A percentile compares a stretch with the other conserved stretches of the same genome.
These are phyloP conservation scores for Mucor lusitanicus DNA, from an alignment of 371 early-diverging fungal species.

Conservation along the genomic window DNA sequence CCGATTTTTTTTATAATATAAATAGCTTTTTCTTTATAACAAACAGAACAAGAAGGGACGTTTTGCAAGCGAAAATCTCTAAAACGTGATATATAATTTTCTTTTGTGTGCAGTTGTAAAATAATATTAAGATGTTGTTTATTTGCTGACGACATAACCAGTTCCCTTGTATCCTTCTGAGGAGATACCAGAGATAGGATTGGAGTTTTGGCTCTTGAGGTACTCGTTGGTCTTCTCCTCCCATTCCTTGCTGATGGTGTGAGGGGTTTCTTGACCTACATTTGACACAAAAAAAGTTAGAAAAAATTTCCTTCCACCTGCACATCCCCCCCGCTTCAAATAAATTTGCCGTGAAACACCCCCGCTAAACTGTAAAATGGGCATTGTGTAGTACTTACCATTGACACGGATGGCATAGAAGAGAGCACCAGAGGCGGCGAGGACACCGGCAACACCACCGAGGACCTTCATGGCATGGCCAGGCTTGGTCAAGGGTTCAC, in stretches of 20 bases:
- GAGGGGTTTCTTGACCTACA: slow-evolving; percentile 66
- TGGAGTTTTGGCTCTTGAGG: slow-evolving; percentile 81
- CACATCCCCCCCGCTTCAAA: not conserved
- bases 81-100: slow-evolving; percentile 17
- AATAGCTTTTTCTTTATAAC: slow-evolving; percentile 12
- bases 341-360: not conserved
- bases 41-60: slow-evolving; percentile 12
- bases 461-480: slow-evolving; percentile 75
- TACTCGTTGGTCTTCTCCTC: slow-evolving; percentile 86
- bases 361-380: slow-evolving; percentile 13
- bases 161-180: slow-evolving; percentile 84
- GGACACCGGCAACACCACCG: slow-evolving; percentile 66
- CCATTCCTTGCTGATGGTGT: slow-evolving; percentile 90
- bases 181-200: slow-evolving; percentile 89
- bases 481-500: slow-evolving; percentile 77
- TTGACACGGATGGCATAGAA: slow-evolving; percentile 68
- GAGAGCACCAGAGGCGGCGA: slow-evolving; percentile 59
- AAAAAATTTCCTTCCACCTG: not conserved
- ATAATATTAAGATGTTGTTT: slow-evolving; percentile 14
- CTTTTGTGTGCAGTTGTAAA: slow-evolving; percentile 6
- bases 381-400: slow-evolving; percentile 56
- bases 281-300: not conserved
- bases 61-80: not conserved
- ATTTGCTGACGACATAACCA: slow-evolving; percentile 60
- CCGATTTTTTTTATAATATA: not conserved